Base-by-base conservation (phyloP, 2,329 filamentous ascomycete genomes). In the Diaporthe ilicicola region DNA sequence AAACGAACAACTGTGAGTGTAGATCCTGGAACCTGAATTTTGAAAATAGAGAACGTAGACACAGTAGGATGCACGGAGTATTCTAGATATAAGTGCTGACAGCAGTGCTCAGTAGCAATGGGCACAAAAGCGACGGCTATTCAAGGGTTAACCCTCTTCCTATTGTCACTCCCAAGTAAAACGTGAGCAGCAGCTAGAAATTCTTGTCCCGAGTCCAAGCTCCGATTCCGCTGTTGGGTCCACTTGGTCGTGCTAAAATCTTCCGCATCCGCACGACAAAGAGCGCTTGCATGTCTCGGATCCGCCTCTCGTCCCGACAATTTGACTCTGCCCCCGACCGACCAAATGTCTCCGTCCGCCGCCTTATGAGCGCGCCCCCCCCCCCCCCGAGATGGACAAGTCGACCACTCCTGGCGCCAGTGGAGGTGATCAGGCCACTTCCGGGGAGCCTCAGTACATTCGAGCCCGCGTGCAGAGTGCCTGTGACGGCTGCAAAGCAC, bases 401-500 rank as follows among this genome's bases (percentile, higher is more conserved):
- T 64, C 59, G 59, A 64, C 42, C n/a, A 64, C 44, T 50, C 59
- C 59, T 37, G 59, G 59, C 59, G n/a, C 59, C 59, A 29, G 29
- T n/a, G 59, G 59, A 64, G 59, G 59, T 50, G 69, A 71, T 32
- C 54, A 71, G 64, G 32, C 27, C 46, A 42, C 32, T n/a, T 53
- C 48, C 54, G 62, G 66, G 34, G 71, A 69, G 59, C 24, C 65
- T 44, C 62, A 71, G 29, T 54, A 69, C 46, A 74, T 77, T 59
- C 79, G 80, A 53, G 74, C 75, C 17, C 86, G 86, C 72, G 84
- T 87, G 53, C 80, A 84, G 70, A 87, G 87, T 72, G 87, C 87
- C 53, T 88, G 87, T 77, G 86, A 88, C 73, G 82, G 82, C 3
- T 88, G 86, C 80, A 88, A 88, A 74, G 81, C 83, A 13, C 83